Conservation (phyloP, 75 land plant genomes). For the Pseudotsuga menziesii region DNA sequence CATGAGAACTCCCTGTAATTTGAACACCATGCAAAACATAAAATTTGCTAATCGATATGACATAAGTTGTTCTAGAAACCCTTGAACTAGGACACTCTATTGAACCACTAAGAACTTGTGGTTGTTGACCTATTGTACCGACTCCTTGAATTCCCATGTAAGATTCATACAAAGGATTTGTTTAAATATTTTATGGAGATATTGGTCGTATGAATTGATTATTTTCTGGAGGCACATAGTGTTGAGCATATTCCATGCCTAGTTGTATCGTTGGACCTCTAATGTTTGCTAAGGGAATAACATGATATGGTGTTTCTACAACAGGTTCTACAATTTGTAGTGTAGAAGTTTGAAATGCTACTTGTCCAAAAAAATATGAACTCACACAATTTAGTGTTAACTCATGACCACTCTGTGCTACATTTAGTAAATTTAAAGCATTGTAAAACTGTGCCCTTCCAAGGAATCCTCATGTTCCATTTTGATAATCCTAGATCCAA, state of each 20-base stretch:
- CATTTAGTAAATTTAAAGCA: constrained; percentile 89
- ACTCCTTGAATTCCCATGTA: constrained; percentile 12
- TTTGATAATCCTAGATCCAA: no score
- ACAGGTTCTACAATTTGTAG: constrained; percentile 56
- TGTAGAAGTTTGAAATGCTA: constrained; percentile 78
- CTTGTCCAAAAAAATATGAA: constrained; percentile 74
- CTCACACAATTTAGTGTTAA: constrained; percentile 79
- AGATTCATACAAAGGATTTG: constrained; percentile 7
- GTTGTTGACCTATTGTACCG: constrained; percentile 16
- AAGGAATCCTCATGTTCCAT: constrained; percentile 61
- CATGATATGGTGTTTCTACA: constrained; percentile 11
- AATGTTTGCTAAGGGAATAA: background rate
- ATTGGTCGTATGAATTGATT: constrained; percentile 27
- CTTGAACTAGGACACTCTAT: constrained; percentile 20
- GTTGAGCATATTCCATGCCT: constrained; percentile 21
- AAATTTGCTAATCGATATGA: no score
- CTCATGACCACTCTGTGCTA: constrained; percentile 86
- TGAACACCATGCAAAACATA: constrained; percentile 9
- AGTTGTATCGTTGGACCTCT: constrained; percentile 10
- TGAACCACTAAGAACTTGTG: constrained; percentile 6
- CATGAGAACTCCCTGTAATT: constrained; percentile 6
- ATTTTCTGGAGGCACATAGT: constrained; percentile 16
- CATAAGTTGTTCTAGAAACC: background rate
- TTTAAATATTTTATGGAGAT: constrained; percentile 12
- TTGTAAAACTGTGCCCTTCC: constrained; percentile 73